Conservation (phyloP, 2,329 filamentous ascomycete species). For the Hymenoscyphus salicellus region DNA sequence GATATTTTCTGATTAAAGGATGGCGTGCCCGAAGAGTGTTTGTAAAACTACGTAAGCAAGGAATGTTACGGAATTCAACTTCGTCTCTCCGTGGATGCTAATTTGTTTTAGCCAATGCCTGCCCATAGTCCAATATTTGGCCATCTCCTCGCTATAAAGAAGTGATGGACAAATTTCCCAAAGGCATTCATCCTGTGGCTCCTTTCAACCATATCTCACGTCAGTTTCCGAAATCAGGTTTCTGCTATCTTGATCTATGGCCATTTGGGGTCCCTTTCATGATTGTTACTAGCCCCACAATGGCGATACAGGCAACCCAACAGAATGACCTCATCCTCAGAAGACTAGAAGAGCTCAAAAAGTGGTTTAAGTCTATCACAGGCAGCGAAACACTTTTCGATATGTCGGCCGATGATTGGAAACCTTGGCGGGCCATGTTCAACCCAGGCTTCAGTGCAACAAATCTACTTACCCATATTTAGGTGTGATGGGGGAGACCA, state of each 20-base stretch:
- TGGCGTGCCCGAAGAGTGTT: background rate
- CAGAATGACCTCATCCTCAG: conserved; percentile 12
- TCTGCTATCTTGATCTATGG: conserved; percentile 28
- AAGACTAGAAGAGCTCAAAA: conserved; percentile 18
- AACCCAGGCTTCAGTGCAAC: conserved; percentile 28
- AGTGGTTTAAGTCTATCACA: conserved; percentile 20
- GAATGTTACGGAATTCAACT: background rate
- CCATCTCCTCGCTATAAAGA: background rate
- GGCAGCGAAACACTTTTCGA: conserved; percentile 24
- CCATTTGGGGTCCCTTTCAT: conserved; percentile 23
- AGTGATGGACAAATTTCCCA: background rate
- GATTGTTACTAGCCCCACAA: conserved; percentile 20
- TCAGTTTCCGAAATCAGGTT: conserved; percentile 17
- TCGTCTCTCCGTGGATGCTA: background rate
- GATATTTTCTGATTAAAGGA: background rate
- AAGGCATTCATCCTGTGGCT: background rate
- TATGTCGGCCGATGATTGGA: conserved; percentile 28
- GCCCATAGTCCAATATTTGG: background rate
- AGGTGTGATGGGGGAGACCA: conserved; percentile 24
- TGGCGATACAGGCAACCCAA: conserved; percentile 23
- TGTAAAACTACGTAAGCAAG: background rate
- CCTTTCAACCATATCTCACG: background rate
- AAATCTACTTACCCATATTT: conserved; percentile 8
- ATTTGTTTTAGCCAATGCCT: background rate
- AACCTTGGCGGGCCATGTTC: conserved; percentile 25